A percentile compares a stretch with the other conserved stretches of the same genome.
Conservation (phyloP, 2,329 filamentous ascomycete species). For the Aspergillus sp. region DNA sequence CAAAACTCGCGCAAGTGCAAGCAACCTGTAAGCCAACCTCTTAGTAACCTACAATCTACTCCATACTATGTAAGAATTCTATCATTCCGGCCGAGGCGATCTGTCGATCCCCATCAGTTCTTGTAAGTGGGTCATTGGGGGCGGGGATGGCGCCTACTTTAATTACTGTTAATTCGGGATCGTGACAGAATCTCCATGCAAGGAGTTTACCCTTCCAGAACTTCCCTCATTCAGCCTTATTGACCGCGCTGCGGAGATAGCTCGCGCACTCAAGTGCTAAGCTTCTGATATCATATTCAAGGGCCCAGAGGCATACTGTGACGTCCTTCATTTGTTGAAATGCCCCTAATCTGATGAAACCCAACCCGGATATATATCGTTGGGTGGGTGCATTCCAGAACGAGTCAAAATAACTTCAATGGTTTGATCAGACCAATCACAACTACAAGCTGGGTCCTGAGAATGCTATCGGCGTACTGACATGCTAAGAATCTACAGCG, state of each 20-base stretch:
- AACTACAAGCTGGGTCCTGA: too few species aligned
- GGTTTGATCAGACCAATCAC: not conserved
- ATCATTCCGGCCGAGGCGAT: constrained; percentile 9
- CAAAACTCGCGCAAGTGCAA: not conserved
- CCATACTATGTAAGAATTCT: not conserved
- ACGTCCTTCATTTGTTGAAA: not conserved
- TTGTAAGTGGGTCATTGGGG: constrained; percentile 20
- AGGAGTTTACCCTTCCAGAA: constrained; percentile 13
- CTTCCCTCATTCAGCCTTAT: not conserved
- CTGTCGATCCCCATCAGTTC: constrained; percentile 18
- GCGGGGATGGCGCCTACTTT: constrained; percentile 27
- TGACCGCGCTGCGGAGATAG: not conserved
- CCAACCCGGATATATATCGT: not conserved
- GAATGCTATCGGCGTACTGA: too few species aligned
- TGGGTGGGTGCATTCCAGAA: not conserved
- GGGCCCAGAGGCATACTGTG: not conserved
- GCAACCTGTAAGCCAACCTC: not conserved
- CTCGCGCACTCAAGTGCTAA: not conserved
- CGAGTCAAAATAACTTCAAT: not conserved
- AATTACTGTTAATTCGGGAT: constrained; percentile 21
- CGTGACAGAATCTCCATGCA: constrained; percentile 14
- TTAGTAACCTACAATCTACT: not conserved
- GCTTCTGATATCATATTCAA: not conserved
- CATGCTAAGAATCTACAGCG: too few species aligned
- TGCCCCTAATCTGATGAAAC: not conserved